Conservation (phyloP, 495 filamentous ascomycete species). For the Amniculicola lignicola region DNA sequence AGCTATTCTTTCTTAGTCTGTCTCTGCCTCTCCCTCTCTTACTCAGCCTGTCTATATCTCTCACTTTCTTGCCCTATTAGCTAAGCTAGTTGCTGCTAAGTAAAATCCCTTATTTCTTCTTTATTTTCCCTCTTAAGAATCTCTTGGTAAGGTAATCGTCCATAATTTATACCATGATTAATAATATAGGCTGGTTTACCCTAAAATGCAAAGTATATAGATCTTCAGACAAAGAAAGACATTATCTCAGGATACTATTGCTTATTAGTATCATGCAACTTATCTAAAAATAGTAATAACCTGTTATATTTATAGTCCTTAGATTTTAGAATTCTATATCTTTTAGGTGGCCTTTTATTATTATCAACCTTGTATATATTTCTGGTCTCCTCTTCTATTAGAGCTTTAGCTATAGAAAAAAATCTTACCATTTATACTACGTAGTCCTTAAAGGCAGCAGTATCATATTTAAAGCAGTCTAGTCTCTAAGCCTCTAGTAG, state of each 20-base stretch:
- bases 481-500: too few relatives aligned
- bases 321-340: neutral
- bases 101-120: constrained; percentile 1
- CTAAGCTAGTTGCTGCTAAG: neutral
- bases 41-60: neutral
- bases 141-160: neutral
- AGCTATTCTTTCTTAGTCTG: too few relatives aligned
- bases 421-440: too few relatives aligned
- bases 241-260: constrained; percentile 3
- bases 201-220: constrained; percentile 4
- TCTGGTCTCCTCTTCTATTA: too few relatives aligned
- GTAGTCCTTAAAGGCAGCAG: too few relatives aligned
- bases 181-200: constrained; percentile 2
- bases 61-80: neutral
- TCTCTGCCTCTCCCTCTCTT: constrained; percentile 4
- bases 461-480: too few relatives aligned
- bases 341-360: constrained; percentile 1
- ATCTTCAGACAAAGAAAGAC: neutral
- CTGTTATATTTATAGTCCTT: neutral
- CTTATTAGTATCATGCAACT: constrained; percentile 1
- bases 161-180: neutral
- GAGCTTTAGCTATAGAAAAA: too few relatives aligned
- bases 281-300: constrained; percentile 5
- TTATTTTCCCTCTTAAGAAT: neutral
- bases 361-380: too few relatives aligned